Evolutionary conservation across 805 yeast species (phyloP), one percentile per base, ranked within the genome.

Genomic region (Wickerhamiella occidentalis): DNA sequence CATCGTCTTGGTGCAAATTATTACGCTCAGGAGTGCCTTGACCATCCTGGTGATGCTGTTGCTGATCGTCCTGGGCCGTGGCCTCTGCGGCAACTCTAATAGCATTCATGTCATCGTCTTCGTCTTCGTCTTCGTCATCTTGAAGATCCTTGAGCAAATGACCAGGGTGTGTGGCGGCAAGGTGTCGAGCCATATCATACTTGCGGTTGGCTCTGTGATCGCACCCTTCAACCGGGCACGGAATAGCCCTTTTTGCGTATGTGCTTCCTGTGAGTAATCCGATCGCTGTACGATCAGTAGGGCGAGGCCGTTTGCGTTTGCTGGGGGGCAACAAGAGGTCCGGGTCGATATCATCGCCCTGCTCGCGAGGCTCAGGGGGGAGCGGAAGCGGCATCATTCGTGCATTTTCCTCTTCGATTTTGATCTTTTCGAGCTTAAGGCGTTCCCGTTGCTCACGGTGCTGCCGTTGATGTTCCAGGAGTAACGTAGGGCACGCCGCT

Each of bases 401-500:
- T 12, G 30, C 30, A 3, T 7, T 9, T 13, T 22, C 30, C 22
- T 21, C 44, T 13, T 19, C 41, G 15, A 19, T 4, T 6, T 19
- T 22, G 26, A 37, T 19, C 26, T 37, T 37, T n/a, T 40, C 44
- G 9, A 33, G 38, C 28, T 38, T 38, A 29, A 28, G n/a, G 22
- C 23, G 35, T 22, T 41, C 36, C 22, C 36, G 30, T 8, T 26
- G 36, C 17, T 45, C 40, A 12, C 23, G 19, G 22, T 45, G 47
- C 6, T 22, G 26, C 21, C 30, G 29, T 22, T 30, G 30, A 17
- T 45, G 47, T 21, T 13, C 19, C 5, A 17, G 12, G 9, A 45
- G 41, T 15, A 36, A n/a, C 4, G 25, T 74, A 75, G 64, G 83
- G 83, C 36, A 70, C 68, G 52, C 67, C 62, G 52, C 71, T 69